phyloP scores from a whole-genome alignment of 371 early-diverging fungal species.

The Nematocida parisii region DNA sequence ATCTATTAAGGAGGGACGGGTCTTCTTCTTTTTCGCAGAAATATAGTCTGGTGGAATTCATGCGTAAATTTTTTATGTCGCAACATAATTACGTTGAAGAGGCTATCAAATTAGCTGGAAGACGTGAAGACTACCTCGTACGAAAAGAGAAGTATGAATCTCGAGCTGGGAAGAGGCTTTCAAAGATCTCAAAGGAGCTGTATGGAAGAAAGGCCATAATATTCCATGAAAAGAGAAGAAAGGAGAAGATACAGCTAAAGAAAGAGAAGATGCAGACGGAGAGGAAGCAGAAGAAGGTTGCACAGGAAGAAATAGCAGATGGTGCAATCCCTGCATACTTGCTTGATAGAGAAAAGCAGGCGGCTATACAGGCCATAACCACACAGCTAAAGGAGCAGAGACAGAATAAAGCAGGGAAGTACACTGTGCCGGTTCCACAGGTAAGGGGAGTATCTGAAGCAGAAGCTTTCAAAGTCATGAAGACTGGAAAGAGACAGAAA shows the following conservation, averaged over 20 bases:
- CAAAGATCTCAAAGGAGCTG: constrained; percentile 88
- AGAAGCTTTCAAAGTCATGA: constrained; percentile 95
- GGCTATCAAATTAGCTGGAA: constrained; percentile 91
- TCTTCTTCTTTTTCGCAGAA: constrained; percentile 25
- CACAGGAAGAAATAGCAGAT: constrained; percentile 78
- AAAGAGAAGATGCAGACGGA: constrained; percentile 81
- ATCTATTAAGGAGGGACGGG: background rate
- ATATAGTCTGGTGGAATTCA: constrained; percentile 33
- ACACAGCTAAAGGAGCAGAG: constrained; percentile 99
- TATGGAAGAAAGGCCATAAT: constrained; percentile 96
- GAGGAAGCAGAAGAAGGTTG: constrained; percentile 87
- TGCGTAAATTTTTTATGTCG: constrained; percentile 73
- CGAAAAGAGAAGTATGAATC: constrained; percentile 89
- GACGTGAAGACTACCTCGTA: constrained; percentile 88
- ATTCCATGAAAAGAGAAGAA: constrained; percentile 91
- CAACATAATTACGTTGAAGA: constrained; percentile 99
- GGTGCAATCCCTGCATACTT: constrained; percentile 93
- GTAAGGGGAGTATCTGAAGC: constrained; percentile 96
- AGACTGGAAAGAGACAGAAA: constrained; percentile 83
- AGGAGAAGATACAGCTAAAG: constrained; percentile 99
- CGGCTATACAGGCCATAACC: constrained; percentile 85
- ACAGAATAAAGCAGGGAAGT: constrained; percentile 95
- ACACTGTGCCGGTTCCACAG: constrained; percentile 93
- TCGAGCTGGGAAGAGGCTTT: constrained; percentile 80
- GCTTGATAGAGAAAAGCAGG: constrained; percentile 87